These are phyloP conservation scores for Cicer chorassanicum DNA, from an alignment of 306 rosid species.

Conservation along the genomic window DNA sequence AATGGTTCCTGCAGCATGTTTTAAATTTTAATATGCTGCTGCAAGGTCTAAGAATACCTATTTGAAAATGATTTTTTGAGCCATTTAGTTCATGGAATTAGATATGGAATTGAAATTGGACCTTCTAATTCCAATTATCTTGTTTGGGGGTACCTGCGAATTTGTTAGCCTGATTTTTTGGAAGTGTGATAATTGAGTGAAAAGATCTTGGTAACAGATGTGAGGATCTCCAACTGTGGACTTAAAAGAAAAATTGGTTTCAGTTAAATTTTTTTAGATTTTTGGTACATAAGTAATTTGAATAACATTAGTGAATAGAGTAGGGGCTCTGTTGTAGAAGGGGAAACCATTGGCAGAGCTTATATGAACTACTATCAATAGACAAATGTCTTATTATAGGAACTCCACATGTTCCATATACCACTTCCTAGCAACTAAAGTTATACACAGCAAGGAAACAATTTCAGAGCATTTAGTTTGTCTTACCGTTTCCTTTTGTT, in stretches of 20 bases:
- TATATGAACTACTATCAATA: background rate
- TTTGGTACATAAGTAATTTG: background rate
- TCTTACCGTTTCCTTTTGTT: conserved; percentile 45
- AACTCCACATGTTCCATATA: conserved; percentile 10
- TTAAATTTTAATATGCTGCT: background rate
- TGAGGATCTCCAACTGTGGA: no score
- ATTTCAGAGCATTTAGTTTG: conserved; percentile 6
- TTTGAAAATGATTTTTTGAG: conserved; percentile 13
- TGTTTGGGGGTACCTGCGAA: background rate
- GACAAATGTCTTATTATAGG: background rate
- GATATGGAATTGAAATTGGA: background rate
- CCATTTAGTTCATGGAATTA: background rate
- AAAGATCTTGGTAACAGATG: no score
- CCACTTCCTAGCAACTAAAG: background rate
- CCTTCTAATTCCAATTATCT: background rate
- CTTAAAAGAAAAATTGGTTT: no score
- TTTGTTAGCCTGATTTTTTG: background rate
- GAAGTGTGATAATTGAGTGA: background rate
- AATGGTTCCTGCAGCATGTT: conserved; percentile 3
- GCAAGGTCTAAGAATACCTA: background rate
- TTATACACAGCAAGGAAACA: conserved; percentile 28
- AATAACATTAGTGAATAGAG: background rate
- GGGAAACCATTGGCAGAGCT: background rate
- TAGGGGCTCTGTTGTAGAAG: background rate
- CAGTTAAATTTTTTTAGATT: no score